phyloP scores from a whole-genome alignment of 768 basidiomycete species.

The Hericium rajendrae region DNA sequence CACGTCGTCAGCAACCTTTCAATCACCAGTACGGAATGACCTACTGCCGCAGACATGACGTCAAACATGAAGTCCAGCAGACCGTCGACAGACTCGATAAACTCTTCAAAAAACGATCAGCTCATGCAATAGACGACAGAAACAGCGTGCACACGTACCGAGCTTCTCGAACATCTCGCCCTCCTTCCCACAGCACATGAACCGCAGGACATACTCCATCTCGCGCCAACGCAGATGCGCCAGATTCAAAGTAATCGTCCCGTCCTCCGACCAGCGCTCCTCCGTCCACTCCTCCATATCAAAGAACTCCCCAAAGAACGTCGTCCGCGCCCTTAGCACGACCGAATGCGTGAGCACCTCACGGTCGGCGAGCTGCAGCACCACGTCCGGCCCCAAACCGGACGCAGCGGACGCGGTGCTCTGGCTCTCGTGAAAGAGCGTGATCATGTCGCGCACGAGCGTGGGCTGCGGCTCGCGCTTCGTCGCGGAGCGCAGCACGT shows the following conservation, averaged over 20 bases:
- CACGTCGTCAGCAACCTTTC: neutral
- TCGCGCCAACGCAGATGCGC: conserved; percentile 62
- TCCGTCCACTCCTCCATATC: conserved; percentile 74
- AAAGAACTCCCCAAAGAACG: conserved; percentile 80
- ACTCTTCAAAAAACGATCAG: conserved; percentile 29
- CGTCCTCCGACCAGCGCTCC: conserved; percentile 42
- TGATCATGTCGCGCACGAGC: conserved; percentile 38
- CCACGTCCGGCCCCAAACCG: conserved; percentile 51
- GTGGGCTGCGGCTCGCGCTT: conserved; percentile 45
- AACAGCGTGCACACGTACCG: conserved; percentile 32
- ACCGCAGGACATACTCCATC: conserved; percentile 68
- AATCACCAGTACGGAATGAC: conserved; percentile 19
- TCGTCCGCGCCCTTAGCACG: conserved; percentile 73
- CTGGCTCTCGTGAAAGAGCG: conserved; percentile 37
- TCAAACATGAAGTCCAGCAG: conserved; percentile 81
- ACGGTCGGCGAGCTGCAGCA: conserved; percentile 60
- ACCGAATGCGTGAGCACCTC: conserved; percentile 60
- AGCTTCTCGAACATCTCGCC: conserved; percentile 62
- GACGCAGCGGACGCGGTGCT: conserved; percentile 1
- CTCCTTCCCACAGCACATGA: conserved; percentile 66
- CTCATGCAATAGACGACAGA: neutral
- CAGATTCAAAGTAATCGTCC: conserved; percentile 57
- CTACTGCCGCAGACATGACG: conserved; percentile 76
- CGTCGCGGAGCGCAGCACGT: conserved; percentile 48
- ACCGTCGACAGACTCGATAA: conserved; percentile 55